Conservation (phyloP, 257 asterid species). For the Ehretia macrophylla region DNA sequence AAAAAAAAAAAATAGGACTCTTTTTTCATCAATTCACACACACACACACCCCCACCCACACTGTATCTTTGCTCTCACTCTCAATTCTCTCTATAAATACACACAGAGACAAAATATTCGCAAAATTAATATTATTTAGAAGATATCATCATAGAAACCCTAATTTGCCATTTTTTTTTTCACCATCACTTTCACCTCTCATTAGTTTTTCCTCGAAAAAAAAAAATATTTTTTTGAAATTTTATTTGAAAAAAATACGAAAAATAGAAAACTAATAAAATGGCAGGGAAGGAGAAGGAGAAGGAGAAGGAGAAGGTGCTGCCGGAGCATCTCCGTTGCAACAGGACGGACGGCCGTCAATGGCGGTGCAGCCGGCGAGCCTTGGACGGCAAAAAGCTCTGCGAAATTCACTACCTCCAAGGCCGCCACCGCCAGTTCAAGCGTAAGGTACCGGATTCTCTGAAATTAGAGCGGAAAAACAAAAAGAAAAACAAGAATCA, state of each 20-base stretch:
- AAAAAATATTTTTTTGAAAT: too few relatives aligned
- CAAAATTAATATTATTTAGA: too few relatives aligned
- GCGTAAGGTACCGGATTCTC: constrained; percentile 80
- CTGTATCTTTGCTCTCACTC: too few relatives aligned
- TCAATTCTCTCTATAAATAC: too few relatives aligned
- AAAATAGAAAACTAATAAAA: neutral
- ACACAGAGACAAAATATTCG: too few relatives aligned
- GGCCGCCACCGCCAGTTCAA: constrained; percentile 75
- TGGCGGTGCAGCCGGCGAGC: constrained; percentile 92
- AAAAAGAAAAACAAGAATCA: constrained; percentile 27
- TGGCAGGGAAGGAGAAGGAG: neutral
- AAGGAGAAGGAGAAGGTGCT: constrained; percentile 30
- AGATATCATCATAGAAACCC: too few relatives aligned
- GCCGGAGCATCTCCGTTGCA: constrained; percentile 89
- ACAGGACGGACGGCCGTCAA: constrained; percentile 91
- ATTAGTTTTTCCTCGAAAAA: neutral
- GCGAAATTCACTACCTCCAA: constrained; percentile 80
- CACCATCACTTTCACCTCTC: too few relatives aligned
- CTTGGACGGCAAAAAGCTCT: constrained; percentile 76
- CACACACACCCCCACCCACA: too few relatives aligned
- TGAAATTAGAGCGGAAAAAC: constrained; percentile 59
- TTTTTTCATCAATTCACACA: too few relatives aligned
- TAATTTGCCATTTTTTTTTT: too few relatives aligned
- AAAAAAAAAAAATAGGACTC: too few relatives aligned
- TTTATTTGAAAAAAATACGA: too few relatives aligned